Evolutionary conservation across 2,329 filamentous ascomycete species (phyloP).

Genomic region (Lithohypha guttulata): DNA sequence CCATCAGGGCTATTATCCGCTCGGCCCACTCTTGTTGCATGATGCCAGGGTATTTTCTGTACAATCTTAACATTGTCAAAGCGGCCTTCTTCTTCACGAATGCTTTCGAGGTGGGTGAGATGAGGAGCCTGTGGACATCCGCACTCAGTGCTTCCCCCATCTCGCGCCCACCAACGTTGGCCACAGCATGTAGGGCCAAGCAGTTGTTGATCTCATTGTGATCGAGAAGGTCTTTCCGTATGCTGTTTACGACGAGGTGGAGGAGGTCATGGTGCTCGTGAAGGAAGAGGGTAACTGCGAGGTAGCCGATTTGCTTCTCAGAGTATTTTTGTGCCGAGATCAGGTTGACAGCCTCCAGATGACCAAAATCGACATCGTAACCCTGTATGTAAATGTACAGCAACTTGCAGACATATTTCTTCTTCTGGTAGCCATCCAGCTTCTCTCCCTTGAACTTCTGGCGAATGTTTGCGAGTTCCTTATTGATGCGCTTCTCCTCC

Average conservation of each 20-base stretch:
- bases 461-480: conserved; percentile 95
- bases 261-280: conserved; percentile 95
- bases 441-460: conserved; percentile 97
- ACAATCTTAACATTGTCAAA: conserved; percentile 79
- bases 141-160: conserved; percentile 89
- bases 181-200: conserved; percentile 89
- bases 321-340: conserved; percentile 96
- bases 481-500: conserved; percentile 98
- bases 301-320: conserved; percentile 97
- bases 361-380: conserved; percentile 98
- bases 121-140: conserved; percentile 86
- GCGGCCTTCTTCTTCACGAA: conserved; percentile 99
- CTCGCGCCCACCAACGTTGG: conserved; percentile 90
- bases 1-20: conserved; percentile 97
- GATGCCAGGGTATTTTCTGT: conserved; percentile 87
- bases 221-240: conserved; percentile 88
- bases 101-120: conserved; percentile 87
- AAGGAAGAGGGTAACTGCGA: conserved; percentile 92
- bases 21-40: conserved; percentile 96
- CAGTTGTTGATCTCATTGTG: conserved; percentile 98
- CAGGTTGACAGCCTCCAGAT: conserved; percentile 94
- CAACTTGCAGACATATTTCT: conserved; percentile 99
- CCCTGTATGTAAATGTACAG: conserved; percentile 98
- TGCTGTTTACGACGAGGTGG: conserved; percentile 95
- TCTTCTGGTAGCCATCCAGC: conserved; percentile 94